Base-by-base conservation (phyloP, 495 filamentous ascomycete species). In the Bombardia bombarda region DNA sequence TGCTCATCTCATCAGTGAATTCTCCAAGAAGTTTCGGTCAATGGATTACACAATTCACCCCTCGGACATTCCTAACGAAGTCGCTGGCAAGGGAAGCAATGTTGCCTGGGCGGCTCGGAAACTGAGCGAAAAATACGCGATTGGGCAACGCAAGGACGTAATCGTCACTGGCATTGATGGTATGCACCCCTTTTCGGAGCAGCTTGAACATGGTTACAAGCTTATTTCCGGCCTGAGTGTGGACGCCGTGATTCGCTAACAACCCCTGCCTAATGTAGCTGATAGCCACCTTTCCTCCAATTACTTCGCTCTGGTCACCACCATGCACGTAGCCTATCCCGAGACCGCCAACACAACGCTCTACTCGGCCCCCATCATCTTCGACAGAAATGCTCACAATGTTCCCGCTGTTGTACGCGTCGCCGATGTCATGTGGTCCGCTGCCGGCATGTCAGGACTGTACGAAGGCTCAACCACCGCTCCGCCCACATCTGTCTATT, bases 111-210 rank as follows among this genome's bases (percentile, higher is more conserved):
- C 80, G 1, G 80, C 78, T 4, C 68, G 73, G 25, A 72, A 80
- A 42, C 71, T 82, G 19, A 73, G 73, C 43, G 69, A 80, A 49
- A 67, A 69, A 45, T 75, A 79, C 50, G 56, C 72, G 16, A 62
- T 66, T 28, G 52, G 46, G 1, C 64, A 69, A 32, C 64, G 68
- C 14, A 73, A 74, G 45, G 70, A 82, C 49, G 77, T 83, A 7
- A 75, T 85, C 22, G 67, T 83, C 19, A 85, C 81, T 8, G 78
- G 78, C 30, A 83, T 85, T 51, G 80, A 85, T 67, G 75, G 81
- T 82, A 66, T 63, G 34, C 30, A 31, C 35, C 12, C 7, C 20
- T 12, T n/a, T n/a, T 7, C 17, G 32, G 14, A 32, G 13, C 13
- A 22, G 21, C 20, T 36, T 8, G 18, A 7, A 43, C 8, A 16